Base-by-base conservation (phyloP, 305 asterid genomes). In the Lippia alba region DNA sequence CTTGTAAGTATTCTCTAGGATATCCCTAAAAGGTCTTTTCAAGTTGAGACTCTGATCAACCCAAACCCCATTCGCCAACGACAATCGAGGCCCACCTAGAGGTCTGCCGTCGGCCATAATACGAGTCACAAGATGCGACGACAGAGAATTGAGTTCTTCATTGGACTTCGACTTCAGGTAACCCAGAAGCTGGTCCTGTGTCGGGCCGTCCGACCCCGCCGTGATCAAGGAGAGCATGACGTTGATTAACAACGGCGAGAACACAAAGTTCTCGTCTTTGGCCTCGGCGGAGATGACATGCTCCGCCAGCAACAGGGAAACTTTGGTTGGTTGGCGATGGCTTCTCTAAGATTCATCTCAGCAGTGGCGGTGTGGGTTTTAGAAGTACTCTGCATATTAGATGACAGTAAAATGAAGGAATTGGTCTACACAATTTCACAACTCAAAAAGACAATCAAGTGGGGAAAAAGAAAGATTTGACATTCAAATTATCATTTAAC, bases 31-130 rank as follows among this genome's bases (percentile, higher is more conserved):
- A 61, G 64, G 57, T 36, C 80, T 75, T 72, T 90, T 90, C 12
- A 92, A 73, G 54, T 49, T 60, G 64, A 91, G 72, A 48, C 81
- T 79, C 74, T 67, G 93, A 41, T 91, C 97, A 56, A 87, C 56
- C 96, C 96, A 91, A 14, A 84, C 84, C 14, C 96, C 90, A 53
- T 86, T 87, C n/a, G 92, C 96, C 67, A 86, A 81, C 0, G 94
- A 80, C 83, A 91, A 64, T 0, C 74, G 72, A 0, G 96, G 97
- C 14, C 97, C 96, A 58, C 92, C 93, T 4, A 77, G 77, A 5
- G 84, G 71, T 39, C 81, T 73, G 9, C 90, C 94, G 75, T 88
- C 94, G 64, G 87, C 80, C 55, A 88, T 76, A 48, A 86, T 74
- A 24, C 68, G 64, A 11, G 70, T 62, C 56, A 81, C 84, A 36